These are phyloP conservation scores for Debaryomyces robertsiae DNA, from an alignment of 1,139 yeast species.

Conservation along the genomic window DNA sequence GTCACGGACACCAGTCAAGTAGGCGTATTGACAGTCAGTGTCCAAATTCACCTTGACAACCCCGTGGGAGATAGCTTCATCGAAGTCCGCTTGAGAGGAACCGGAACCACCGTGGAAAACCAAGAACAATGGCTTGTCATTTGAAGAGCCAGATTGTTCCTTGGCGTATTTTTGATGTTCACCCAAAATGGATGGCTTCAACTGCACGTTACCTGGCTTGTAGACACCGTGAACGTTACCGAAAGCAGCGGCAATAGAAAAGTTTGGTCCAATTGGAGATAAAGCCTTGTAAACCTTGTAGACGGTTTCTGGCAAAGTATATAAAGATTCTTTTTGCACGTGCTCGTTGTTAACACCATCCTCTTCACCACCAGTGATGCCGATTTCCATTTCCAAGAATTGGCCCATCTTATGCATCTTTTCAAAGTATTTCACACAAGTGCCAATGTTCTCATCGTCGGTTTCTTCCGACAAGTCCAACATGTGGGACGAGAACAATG, in stretches of 20 bases:
- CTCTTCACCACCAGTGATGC: slow-evolving; percentile 99
- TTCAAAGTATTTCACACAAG: slow-evolving; percentile 92
- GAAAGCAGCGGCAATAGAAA: slow-evolving; percentile 99
- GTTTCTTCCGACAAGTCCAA: slow-evolving; percentile 96
- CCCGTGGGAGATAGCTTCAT: slow-evolving; percentile 88
- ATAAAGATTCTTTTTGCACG: slow-evolving; percentile 82
- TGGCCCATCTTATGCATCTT: slow-evolving; percentile 94
- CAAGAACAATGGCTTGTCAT: slow-evolving; percentile 82
- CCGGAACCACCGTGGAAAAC: slow-evolving; percentile 99
- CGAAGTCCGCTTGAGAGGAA: slow-evolving; percentile 88
- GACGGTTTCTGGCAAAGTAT: slow-evolving; percentile 96
- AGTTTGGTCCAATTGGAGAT: slow-evolving; percentile 91
- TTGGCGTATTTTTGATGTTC: slow-evolving; percentile 90
- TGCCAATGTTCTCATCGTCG: slow-evolving; percentile 92
- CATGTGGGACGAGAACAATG: slow-evolving; percentile 98
- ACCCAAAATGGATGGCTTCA: slow-evolving; percentile 91
- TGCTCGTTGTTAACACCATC: slow-evolving; percentile 99
- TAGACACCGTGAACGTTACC: slow-evolving; percentile 99
- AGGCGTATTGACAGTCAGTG: slow-evolving; percentile 98
- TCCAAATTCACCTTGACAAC: slow-evolving; percentile 99
- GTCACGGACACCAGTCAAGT: slow-evolving; percentile 96
- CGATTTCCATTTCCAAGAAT: slow-evolving; percentile 99
- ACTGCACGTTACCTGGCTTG: slow-evolving; percentile 97
- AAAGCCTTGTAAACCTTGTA: slow-evolving; percentile 89
- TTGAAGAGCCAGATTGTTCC: slow-evolving; percentile 57